phyloP scores from a whole-genome alignment of 495 filamentous ascomycete genomes.

The Talaromyces stipitatus region DNA sequence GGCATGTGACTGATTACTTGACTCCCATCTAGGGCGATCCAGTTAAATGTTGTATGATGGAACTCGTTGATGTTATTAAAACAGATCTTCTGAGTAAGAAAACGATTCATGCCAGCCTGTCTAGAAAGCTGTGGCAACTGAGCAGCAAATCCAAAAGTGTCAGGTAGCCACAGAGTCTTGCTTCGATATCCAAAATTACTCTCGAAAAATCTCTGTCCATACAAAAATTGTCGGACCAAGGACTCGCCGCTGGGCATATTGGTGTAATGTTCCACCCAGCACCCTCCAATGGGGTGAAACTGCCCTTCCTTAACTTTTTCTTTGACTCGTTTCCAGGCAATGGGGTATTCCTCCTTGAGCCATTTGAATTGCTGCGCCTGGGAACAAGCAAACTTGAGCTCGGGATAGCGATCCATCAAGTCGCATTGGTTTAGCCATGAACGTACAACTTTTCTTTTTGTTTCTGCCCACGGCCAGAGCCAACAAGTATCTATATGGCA shows the following conservation, averaged over 20 bases:
- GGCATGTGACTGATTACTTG: slow-evolving; percentile 98
- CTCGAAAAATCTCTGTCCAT: slow-evolving; percentile 90
- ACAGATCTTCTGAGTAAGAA: slow-evolving; percentile 94
- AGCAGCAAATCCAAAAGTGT: slow-evolving; percentile 94
- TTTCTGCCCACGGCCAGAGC: slow-evolving; percentile 99
- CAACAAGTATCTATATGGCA: slow-evolving; percentile 98
- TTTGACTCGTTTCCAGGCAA: slow-evolving; percentile 82
- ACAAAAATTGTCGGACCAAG: slow-evolving; percentile 85
- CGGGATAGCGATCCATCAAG: slow-evolving; percentile 88
- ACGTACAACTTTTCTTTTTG: slow-evolving; percentile 89
- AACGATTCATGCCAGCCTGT: slow-evolving; percentile 85
- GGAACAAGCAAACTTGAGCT: slow-evolving; percentile 84
- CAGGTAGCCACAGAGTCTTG: slow-evolving; percentile 92
- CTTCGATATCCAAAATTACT: slow-evolving; percentile 84
- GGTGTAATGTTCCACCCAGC: slow-evolving; percentile 99
- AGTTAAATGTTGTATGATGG: slow-evolving; percentile 96
- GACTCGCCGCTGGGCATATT: slow-evolving; percentile 96
- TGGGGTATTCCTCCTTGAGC: slow-evolving; percentile 83
- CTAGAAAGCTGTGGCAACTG: slow-evolving; percentile 91
- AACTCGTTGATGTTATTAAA: slow-evolving; percentile 99
- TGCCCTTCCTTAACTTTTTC: slow-evolving; percentile 78
- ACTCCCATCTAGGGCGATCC: slow-evolving; percentile 92
- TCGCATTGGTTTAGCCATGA: slow-evolving; percentile 96
- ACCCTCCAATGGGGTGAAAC: slow-evolving; percentile 92
- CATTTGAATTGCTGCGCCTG: slow-evolving; percentile 98